These are phyloP conservation scores for Dorcoceras hygrometricum DNA, from an alignment of 257 asterid species.

Conservation along the genomic window DNA sequence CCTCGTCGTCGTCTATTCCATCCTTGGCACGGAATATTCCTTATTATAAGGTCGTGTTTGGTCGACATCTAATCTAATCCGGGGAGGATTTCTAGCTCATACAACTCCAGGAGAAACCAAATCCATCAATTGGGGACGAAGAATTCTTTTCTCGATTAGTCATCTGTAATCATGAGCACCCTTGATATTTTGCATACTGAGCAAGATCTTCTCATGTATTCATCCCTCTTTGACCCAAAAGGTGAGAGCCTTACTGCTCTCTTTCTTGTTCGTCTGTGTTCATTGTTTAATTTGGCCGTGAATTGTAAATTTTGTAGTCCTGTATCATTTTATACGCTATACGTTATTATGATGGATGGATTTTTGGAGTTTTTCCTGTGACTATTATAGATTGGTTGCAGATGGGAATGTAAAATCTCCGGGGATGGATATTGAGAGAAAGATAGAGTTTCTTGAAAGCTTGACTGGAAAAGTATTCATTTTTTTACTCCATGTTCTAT, in stretches of 20 bases:
- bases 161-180: conserved; percentile 56
- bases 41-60: conserved; percentile 30
- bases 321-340: neutral
- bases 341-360: neutral
- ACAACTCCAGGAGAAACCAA: neutral
- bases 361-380: conserved; percentile 28
- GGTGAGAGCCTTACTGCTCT: conserved; percentile 35
- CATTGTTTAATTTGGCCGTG: too few species aligned
- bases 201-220: conserved; percentile 60
- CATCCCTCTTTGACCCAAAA: conserved; percentile 64
- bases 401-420: conserved; percentile 67
- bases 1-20: too few species aligned
- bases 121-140: neutral
- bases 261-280: too few species aligned
- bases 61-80: neutral
- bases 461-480: conserved; percentile 72
- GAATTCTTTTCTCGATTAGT: conserved; percentile 1
- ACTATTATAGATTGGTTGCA: conserved; percentile 45
- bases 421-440: conserved; percentile 66
- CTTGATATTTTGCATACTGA: conserved; percentile 65
- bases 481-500: conserved; percentile 10
- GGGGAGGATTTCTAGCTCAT: conserved; percentile 15
- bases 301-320: neutral
- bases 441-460: conserved; percentile 87
- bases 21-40: conserved; percentile 25